A percentile compares a stretch with the other conserved stretches of the same genome.
phyloP scores from a whole-genome alignment of 2,329 filamentous ascomycete species.

The Zasmidium cellare region DNA sequence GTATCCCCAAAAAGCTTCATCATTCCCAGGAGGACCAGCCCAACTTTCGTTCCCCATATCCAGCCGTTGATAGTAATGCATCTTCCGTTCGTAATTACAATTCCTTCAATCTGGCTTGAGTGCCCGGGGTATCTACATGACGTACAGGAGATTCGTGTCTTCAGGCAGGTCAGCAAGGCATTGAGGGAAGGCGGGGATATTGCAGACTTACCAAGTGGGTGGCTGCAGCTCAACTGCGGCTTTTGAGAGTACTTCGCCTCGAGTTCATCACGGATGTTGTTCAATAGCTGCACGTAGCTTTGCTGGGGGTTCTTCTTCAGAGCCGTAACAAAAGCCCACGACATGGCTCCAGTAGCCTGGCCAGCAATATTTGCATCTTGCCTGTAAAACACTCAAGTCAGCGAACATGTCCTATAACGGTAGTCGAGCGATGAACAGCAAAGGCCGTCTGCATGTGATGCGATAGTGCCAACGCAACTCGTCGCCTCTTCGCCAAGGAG shows the following conservation, averaged over 20 bases:
- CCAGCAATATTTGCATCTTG: conserved; percentile 86
- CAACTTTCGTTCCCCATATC: not conserved
- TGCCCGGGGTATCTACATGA: conserved; percentile 38
- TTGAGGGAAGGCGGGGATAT: not conserved
- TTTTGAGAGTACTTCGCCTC: conserved; percentile 87
- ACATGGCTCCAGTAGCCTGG: conserved; percentile 96
- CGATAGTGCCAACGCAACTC: conserved; percentile 32
- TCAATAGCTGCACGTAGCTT: conserved; percentile 92
- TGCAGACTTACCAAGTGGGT: conserved; percentile 76
- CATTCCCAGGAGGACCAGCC: not conserved
- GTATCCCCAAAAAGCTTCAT: not conserved
- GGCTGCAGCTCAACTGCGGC: conserved; percentile 93
- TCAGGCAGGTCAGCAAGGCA: conserved; percentile 1
- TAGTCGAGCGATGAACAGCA: not conserved
- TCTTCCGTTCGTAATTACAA: not conserved
- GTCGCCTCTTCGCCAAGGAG: conserved; percentile 28
- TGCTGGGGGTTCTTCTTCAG: conserved; percentile 92
- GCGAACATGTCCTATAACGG: conserved; percentile 6
- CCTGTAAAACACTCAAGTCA: conserved; percentile 47
- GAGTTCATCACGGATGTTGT: conserved; percentile 90
- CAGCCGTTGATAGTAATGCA: not conserved
- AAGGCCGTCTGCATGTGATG: not conserved
- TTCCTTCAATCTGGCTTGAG: not conserved
- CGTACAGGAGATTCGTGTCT: conserved; percentile 47
- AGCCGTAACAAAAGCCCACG: conserved; percentile 90